phyloP scores from a whole-genome alignment of 2,329 filamentous ascomycete species.

The Aspergillus sclerotialis region DNA sequence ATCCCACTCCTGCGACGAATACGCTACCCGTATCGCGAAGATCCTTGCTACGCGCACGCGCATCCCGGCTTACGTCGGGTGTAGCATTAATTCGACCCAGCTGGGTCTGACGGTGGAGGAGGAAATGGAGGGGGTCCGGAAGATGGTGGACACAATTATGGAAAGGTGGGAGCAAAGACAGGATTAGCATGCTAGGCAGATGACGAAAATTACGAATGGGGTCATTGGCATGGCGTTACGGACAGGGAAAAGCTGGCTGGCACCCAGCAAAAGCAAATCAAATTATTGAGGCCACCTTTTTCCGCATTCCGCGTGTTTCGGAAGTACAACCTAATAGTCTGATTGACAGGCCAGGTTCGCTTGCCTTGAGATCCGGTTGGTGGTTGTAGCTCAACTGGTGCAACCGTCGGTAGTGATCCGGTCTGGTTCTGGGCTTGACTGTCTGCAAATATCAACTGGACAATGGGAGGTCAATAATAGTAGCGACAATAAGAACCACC shows the following conservation, averaged over 20 bases:
- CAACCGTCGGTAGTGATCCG: too few species aligned
- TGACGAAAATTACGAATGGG: not conserved
- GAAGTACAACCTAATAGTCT: too few species aligned
- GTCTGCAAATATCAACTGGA: too few species aligned
- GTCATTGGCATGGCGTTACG: not conserved
- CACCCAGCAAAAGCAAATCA: too few species aligned
- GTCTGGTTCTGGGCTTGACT: too few species aligned
- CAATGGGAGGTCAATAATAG: too few species aligned
- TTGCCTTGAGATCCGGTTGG: not conserved
- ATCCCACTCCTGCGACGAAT: slow-evolving; percentile 71
- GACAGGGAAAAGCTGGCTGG: too few species aligned
- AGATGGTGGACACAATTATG: slow-evolving; percentile 64
- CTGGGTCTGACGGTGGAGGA: slow-evolving; percentile 81
- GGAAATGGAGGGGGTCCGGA: slow-evolving; percentile 82
- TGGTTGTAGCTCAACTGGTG: slow-evolving; percentile 7
- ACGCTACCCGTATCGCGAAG: slow-evolving; percentile 77
- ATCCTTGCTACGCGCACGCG: slow-evolving; percentile 66
- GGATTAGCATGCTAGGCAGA: not conserved
- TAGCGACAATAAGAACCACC: too few species aligned
- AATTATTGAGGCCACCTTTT: too few species aligned
- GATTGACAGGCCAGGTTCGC: not conserved
- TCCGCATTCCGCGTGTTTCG: too few species aligned
- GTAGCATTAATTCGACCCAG: slow-evolving; percentile 70
- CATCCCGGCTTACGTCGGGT: slow-evolving; percentile 82
- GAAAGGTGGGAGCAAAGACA: slow-evolving; percentile 31